Base-by-base conservation (phyloP, 495 filamentous ascomycete genomes). In the Penicillium macrosclerotiorum region DNA sequence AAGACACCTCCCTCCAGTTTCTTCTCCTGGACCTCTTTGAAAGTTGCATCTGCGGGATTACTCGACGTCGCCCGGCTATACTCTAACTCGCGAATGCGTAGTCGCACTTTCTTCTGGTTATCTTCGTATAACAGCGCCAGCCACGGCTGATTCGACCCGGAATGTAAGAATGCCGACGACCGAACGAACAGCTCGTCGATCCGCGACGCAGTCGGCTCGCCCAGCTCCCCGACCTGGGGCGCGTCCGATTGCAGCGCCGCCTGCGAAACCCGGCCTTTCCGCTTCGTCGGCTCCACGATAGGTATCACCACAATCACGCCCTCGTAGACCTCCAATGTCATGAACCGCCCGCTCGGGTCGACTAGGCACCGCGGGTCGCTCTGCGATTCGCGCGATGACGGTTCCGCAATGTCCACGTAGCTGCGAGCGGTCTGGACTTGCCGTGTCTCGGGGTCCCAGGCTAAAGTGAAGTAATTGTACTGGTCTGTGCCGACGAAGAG, bases 401-500 rank as follows among this genome's bases (percentile, higher is more conserved):
- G 88, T 60, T 95, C 90, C 6, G 85, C 76, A 6, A 85, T 71
- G 54, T 95, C 87, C 39, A 83, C 78, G 51, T 81, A 88, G 19
- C 66, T 76, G 45, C 86, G 79, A 29, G 86, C 74, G 12, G 89
- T 94, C 22, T 78, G 77, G 1, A 95, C 66, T 47, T 77, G 71
- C 17, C 72, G 69, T n/a, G 62, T 74, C 7, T 77, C 56, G 9
- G 72, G 47, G 65, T 96, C 84, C 93, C 93, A 99, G 1, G 75
- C 80, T 12, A 95, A 65, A 5, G 89, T 93, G 60, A 96, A 95
- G 67, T 95, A 96, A 46, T 85, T 83, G 55, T 84, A 88, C 42
- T 88, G 83, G 58, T 95, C 85, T 8, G 93, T 96, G 24, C 88
- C 92, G 49, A 99, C 77, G 61, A 99, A 95, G 52, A 99, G 80